Percentiles rank a stretch among this genome's conserved stretches.
These are phyloP conservation scores for Colletotrichum simmondsii DNA, from an alignment of 2,329 filamentous ascomycete genomes.

Conservation along the genomic window DNA sequence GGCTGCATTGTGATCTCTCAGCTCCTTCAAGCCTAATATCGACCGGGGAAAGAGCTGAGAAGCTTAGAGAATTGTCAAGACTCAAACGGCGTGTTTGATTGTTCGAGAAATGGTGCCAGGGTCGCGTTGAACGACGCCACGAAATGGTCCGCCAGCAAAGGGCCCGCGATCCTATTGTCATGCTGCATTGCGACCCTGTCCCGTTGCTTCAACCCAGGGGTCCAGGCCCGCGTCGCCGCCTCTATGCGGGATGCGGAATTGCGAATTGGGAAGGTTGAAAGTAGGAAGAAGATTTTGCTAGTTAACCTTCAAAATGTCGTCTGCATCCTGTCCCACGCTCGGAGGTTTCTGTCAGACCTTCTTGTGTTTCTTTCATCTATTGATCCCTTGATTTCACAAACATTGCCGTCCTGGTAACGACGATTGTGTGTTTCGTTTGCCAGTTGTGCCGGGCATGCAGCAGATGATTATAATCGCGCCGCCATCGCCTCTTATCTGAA, in stretches of 20 bases:
- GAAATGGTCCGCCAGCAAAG: background rate
- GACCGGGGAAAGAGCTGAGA: background rate
- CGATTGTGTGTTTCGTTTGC: background rate
- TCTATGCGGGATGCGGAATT: background rate
- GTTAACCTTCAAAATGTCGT: background rate
- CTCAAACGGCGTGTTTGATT: background rate
- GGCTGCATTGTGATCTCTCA: background rate
- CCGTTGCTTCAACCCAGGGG: background rate
- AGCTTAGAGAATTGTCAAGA: background rate
- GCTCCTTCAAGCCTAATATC: background rate
- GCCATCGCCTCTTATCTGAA: background rate
- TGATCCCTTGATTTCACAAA: background rate
- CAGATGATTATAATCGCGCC: background rate
- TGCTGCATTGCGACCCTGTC: background rate
- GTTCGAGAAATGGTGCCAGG: background rate
- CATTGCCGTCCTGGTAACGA: too few species aligned
- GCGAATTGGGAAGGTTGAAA: background rate
- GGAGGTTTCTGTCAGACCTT: background rate
- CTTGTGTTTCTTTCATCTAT: background rate
- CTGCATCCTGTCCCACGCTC: background rate
- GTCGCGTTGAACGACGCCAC: background rate
- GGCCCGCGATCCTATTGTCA: background rate
- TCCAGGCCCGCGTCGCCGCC: conserved; percentile 5
- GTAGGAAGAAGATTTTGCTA: background rate
- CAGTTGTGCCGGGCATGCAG: background rate